Evolutionary conservation across 2,329 filamentous ascomycete species (phyloP), one percentile per base, ranked within the genome.

Genomic region (Helicocarpus griseus): DNA sequence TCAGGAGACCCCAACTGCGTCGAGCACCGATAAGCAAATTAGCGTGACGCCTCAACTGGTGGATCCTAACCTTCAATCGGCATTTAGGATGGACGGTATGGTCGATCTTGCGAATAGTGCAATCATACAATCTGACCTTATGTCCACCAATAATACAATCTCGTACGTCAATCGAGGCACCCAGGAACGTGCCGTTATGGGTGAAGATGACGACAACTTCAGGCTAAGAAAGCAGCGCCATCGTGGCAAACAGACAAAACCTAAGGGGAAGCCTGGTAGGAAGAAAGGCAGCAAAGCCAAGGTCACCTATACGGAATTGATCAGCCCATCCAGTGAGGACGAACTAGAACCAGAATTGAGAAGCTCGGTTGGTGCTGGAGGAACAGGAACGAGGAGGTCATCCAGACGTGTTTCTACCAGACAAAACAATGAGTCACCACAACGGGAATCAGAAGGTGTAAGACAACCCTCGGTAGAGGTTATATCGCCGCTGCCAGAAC

Each of bases 121-220:
- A 47, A 47, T 47, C 21, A 24, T 47, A 47, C 44, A 36, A 11
- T 47, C 44, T 21, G 44, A 47, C 29, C 28, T 47, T 22, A 4
- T 22, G 24, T 35, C 44, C 9, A 19, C 19, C 26, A 44, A 29
- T n/a, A 44, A 29, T 29, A n/a, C 41, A 11, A 44, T 44, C 5
- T 17, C 5, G 24, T 28, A 28, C 24, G 11, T 26, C 26, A 44
- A 17, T 44, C 41, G 41, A 29, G 26, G 4, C 2, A 8, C 9
- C 13, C 41, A 28, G 7, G 41, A 31, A 2, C 28, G 7, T 17
- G 4, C 29, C 19, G 21, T 17, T 26, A 28, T 26, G 11, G 26
- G 24, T 5, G 19, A 35, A 13, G 14, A 33, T 21, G 44, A 47
- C 19, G 44, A 47, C 21, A 29, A 47, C 22, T 47, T 47, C 21